A percentile compares a stretch with the other conserved stretches of the same genome.
Evolutionary conservation across 768 basidiomycete genomes (phyloP).

Genomic region (Boletales sp.): DNA sequence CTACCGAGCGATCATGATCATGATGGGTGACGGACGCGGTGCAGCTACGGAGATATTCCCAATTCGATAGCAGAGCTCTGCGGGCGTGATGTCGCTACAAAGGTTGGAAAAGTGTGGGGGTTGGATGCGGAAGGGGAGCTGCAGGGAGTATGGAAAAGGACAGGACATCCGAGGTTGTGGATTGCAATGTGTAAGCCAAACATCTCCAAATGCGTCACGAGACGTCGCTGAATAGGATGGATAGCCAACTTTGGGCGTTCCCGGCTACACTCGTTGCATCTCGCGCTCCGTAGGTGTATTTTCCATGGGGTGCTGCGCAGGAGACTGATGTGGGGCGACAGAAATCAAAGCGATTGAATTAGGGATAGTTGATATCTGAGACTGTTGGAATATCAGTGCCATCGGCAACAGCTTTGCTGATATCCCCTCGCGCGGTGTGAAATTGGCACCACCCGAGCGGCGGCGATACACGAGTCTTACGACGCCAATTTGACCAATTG

Average conservation of each 20-base stretch:
- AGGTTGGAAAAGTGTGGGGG: conserved; percentile 59
- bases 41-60: conserved; percentile 45
- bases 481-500: too few species aligned
- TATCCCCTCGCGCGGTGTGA: too few species aligned
- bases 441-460: too few species aligned
- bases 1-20: background rate
- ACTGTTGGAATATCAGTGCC: background rate
- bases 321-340: conserved; percentile 6
- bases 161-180: conserved; percentile 35
- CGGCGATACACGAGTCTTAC: too few species aligned
- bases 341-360: conserved; percentile 31
- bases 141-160: conserved; percentile 36
- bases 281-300: conserved; percentile 25
- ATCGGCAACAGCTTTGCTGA: background rate
- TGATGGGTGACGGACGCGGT: background rate
- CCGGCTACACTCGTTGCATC: conserved; percentile 27
- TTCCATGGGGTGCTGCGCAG: background rate
- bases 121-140: conserved; percentile 63
- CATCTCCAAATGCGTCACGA: background rate
- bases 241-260: conserved; percentile 21
- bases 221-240: background rate
- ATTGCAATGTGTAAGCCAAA: conserved; percentile 19
- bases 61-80: conserved; percentile 41
- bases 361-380: conserved; percentile 15
- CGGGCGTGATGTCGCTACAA: conserved; percentile 41